These are phyloP conservation scores for Emergomyces africanus DNA, from an alignment of 2,329 filamentous ascomycete species.

Conservation along the genomic window DNA sequence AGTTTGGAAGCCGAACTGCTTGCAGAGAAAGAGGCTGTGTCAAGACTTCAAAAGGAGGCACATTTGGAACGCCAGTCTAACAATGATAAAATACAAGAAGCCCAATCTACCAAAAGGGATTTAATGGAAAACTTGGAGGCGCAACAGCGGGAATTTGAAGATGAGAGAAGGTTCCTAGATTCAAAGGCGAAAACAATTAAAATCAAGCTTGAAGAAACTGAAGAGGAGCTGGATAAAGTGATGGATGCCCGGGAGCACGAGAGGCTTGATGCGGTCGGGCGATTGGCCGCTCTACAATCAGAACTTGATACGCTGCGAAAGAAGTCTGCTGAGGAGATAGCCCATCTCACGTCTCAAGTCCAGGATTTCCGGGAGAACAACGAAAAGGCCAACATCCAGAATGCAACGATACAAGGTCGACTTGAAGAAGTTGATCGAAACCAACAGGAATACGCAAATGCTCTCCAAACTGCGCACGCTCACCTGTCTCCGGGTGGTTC, in stretches of 20 bases:
- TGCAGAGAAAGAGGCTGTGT: slow-evolving; percentile 55
- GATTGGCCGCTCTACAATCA: slow-evolving; percentile 52
- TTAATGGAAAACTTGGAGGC: slow-evolving; percentile 91
- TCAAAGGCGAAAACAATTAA: slow-evolving; percentile 66
- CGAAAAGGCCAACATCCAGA: slow-evolving; percentile 21
- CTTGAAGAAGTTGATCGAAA: slow-evolving; percentile 40
- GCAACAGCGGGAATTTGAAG: slow-evolving; percentile 74
- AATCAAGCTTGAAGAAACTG: slow-evolving; percentile 68
- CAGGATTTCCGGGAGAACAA: slow-evolving; percentile 42
- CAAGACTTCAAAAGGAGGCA: slow-evolving; percentile 57
- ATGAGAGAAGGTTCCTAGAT: slow-evolving; percentile 72
- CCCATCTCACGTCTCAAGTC: slow-evolving; percentile 46
- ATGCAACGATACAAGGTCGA: slow-evolving; percentile 39
- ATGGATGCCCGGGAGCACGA: slow-evolving; percentile 75
- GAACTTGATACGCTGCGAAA: slow-evolving; percentile 55
- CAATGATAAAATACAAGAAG: slow-evolving; percentile 64
- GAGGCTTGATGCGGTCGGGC: slow-evolving; percentile 56
- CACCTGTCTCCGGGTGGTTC: slow-evolving; percentile 44
- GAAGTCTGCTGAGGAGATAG: slow-evolving; percentile 40
- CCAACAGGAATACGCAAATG: slow-evolving; percentile 39
- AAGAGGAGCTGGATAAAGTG: slow-evolving; percentile 81
- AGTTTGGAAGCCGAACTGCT: slow-evolving; percentile 66
- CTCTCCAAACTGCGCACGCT: slow-evolving; percentile 46
- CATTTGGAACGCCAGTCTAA: slow-evolving; percentile 45
- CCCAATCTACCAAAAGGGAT: slow-evolving; percentile 83